Evolutionary conservation across 441 rosid genomes (phyloP).

Genomic region (Erysimum cheiri): DNA sequence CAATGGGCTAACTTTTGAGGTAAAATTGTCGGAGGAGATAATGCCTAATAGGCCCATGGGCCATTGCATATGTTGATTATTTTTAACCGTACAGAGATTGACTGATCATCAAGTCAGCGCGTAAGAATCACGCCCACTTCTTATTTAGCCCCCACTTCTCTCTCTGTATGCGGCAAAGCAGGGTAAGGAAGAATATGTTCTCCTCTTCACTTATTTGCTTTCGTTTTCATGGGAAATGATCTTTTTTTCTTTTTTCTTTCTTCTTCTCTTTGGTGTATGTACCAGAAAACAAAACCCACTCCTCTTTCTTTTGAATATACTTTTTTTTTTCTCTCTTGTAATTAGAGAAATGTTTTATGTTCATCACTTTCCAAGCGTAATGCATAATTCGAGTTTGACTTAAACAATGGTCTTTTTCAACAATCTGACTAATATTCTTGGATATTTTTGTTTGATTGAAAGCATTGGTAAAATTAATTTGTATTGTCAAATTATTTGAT

Average conservation of each 20-base stretch:
- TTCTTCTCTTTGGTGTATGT: not conserved
- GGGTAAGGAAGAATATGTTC: conserved; percentile 41
- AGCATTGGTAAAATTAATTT: not conserved
- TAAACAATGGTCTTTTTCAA: no score
- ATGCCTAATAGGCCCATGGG: conserved; percentile 39
- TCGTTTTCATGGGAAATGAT: conserved; percentile 34
- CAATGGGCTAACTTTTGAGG: conserved; percentile 39
- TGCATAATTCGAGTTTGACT: not conserved
- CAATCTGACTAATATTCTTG: not conserved
- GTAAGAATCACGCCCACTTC: conserved; percentile 47
- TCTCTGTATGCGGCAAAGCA: conserved; percentile 2
- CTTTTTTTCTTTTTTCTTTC: not conserved
- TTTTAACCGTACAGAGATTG: conserved; percentile 39
- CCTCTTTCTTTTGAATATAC: conserved; percentile 41
- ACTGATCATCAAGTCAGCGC: conserved; percentile 47
- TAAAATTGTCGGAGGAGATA: conserved; percentile 37
- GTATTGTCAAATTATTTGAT: not conserved
- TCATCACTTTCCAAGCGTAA: not conserved
- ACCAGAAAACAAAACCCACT: conserved; percentile 28
- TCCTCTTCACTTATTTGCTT: conserved; percentile 43
- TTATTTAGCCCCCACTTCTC: no score
- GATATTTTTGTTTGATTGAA: not conserved
- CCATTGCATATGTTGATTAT: conserved; percentile 21
- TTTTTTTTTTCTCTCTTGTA: not conserved
- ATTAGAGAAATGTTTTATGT: not conserved